Percentiles rank a stretch among this genome's conserved stretches.
These are phyloP conservation scores for Lentinula aciculospora DNA, from an alignment of 768 basidiomycete genomes.

Conservation along the genomic window DNA sequence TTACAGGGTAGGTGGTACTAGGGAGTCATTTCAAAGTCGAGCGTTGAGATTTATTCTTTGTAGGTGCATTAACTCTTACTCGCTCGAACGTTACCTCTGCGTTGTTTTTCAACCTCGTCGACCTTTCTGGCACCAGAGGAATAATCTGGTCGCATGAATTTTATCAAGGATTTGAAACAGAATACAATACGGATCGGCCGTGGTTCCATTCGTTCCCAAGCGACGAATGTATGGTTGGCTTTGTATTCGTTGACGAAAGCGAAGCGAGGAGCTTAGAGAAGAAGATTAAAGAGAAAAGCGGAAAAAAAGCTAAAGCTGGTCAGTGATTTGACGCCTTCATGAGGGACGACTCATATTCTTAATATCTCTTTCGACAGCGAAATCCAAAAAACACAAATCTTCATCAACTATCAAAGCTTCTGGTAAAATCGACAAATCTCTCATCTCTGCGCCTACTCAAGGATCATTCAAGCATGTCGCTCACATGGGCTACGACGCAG, in stretches of 20 bases:
- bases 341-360: no score
- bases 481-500: constrained; percentile 90
- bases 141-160: constrained; percentile 93
- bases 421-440: constrained; percentile 86
- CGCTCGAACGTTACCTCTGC: constrained; percentile 52
- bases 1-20: constrained; percentile 54
- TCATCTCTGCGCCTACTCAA: constrained; percentile 76
- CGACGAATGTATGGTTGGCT: constrained; percentile 87
- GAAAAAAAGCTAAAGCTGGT: constrained; percentile 43
- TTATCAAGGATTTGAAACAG: constrained; percentile 63
- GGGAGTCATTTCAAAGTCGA: not conserved
- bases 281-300: constrained; percentile 70
- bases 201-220: constrained; percentile 92
- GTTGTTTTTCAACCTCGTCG: constrained; percentile 73
- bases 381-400: constrained; percentile 39
- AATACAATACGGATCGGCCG: constrained; percentile 72
- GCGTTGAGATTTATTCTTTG: not conserved
- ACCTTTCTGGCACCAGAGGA: constrained; percentile 77
- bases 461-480: constrained; percentile 84
- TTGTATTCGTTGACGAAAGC: constrained; percentile 82
- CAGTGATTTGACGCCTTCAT: no score
- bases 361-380: constrained; percentile 9
- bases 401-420: constrained; percentile 46
- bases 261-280: constrained; percentile 86
- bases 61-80: constrained; percentile 59